Base-by-base conservation (phyloP, 495 filamentous ascomycete species). In the Podospora fimiseda region DNA sequence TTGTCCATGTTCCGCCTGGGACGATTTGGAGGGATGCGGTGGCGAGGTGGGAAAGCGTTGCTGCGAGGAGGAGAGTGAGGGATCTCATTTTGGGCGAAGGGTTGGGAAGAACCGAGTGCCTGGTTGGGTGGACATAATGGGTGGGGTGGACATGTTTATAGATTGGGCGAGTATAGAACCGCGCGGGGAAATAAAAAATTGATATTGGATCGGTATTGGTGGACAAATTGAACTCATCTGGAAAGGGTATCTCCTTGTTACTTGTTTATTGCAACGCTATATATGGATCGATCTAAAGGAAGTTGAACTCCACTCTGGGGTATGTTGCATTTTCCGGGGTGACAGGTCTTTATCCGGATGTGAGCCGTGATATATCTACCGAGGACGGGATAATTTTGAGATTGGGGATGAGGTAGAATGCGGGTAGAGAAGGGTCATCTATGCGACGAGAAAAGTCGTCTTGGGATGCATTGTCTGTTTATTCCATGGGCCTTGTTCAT, bases 1-100 rank as follows among this genome's bases (percentile, higher is more conserved):
- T 62, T 2, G 76, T 79, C 70, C 73, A 74, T 14, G 76, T 79
- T 15, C 63, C 74, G 9, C 77, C 77, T 0, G 77, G 72, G 9
- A 80, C 69, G 38, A 76, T 53, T 48, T 76, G 73, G 45, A 76
- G 45, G 9, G 56, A 68, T 1, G 67, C 67, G 18, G 48, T 39
- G 2, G 65, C 61, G 20, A 64, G 22, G 33, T 60, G 51, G 11
- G 61, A 56, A 9, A 67, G 47, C 24, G 55, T 18, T 46, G 62
- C 59, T 27, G 61, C 41, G 9, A 65, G 22, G 3, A 46, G 39
- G 45, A 60, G 27, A 7, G 49, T 38, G 13, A 47, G 13, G 41
- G 56, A 45, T 27, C 57, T 44, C 57, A 60, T 60, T 19, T 50
- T 60, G 6, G 27, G 11, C 5, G 11, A 33, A 19, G 27, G 27